Evolutionary conservation across 2,329 filamentous ascomycete genomes (phyloP).

Genomic region (Penicillium sumatraense): DNA sequence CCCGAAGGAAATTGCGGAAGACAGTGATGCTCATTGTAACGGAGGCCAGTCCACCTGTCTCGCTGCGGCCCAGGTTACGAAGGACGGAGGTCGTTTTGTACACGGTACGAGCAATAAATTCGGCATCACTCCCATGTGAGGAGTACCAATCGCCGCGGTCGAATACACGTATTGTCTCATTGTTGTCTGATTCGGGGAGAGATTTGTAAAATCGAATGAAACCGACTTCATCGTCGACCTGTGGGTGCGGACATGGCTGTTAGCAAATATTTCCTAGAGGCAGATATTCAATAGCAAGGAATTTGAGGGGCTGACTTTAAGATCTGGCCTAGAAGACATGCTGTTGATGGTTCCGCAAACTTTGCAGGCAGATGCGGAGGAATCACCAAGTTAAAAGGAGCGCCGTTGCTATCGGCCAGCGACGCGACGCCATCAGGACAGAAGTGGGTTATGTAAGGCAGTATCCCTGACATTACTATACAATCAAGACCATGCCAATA

Average conservation of each 20-base stretch:
- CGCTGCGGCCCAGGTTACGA: constrained; percentile 81
- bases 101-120: constrained; percentile 64
- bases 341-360: constrained; percentile 31
- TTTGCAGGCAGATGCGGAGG: constrained; percentile 10
- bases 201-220: constrained; percentile 97
- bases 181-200: constrained; percentile 69
- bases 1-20: constrained; percentile 91
- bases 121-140: constrained; percentile 55
- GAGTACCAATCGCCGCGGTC: constrained; percentile 96
- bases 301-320: constrained; percentile 61
- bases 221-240: constrained; percentile 95
- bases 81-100: constrained; percentile 98
- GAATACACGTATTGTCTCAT: constrained; percentile 79
- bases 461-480: no score
- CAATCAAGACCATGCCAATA: no score
- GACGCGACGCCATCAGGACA: no score
- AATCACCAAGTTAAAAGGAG: neutral
- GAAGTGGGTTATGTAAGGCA: no score
- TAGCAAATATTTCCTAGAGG: neutral
- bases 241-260: constrained; percentile 7
- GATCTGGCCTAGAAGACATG: constrained; percentile 74
- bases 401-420: neutral
- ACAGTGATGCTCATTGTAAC: constrained; percentile 96
- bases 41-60: constrained; percentile 83
- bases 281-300: neutral